Evolutionary conservation across 2,329 filamentous ascomycete species (phyloP), one percentile per base, ranked within the genome.

Genomic region (Helotiales sp.): DNA sequence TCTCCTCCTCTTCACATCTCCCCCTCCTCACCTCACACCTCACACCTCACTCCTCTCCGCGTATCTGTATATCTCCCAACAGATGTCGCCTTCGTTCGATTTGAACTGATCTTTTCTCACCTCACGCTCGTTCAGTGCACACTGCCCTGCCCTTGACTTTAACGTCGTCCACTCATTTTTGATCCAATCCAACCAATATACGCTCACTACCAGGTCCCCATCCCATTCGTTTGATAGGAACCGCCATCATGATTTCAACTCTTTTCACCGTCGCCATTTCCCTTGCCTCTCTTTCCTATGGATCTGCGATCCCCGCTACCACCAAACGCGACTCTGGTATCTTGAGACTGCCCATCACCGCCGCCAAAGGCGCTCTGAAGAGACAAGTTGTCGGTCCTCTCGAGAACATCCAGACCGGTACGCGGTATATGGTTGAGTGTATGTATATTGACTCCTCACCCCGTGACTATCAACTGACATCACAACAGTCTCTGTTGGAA

Each of bases 341-440:
- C 50, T 49, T 68, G 54, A 65, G 63, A 59, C 54, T 68, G n/a
- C 43, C 66, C n/a, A 54, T 68, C 15, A 45, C 61, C 8, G 50
- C 62, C 52, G 52, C 49, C 22, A 20, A 34, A 32, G 30, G 50
- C 34, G 28, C 17, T 15, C 20, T 10, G 28, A 65, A 63, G 50
- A 43, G 66, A 61, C 63, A 65, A 30, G 55, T 40, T 11, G 32
- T 28, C 7, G 28, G 28, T 28, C 28, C n/a, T 55, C 22, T 69
- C 37, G 50, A 63, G 22, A 69, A 66, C 37, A 43, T 59, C 22
- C 52, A 63, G 40, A 63, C 63, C 24, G 66, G 66, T 26, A 69
- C 63, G 5, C 52, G 63, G 22, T 69, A 69, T 55, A 17, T 65
- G 24, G 62, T 69, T 22, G 60, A 65, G 6, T 63, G 66, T 68